Base-by-base conservation (phyloP, 2,329 filamentous ascomycete genomes). In the Colletotrichum trifolii region DNA sequence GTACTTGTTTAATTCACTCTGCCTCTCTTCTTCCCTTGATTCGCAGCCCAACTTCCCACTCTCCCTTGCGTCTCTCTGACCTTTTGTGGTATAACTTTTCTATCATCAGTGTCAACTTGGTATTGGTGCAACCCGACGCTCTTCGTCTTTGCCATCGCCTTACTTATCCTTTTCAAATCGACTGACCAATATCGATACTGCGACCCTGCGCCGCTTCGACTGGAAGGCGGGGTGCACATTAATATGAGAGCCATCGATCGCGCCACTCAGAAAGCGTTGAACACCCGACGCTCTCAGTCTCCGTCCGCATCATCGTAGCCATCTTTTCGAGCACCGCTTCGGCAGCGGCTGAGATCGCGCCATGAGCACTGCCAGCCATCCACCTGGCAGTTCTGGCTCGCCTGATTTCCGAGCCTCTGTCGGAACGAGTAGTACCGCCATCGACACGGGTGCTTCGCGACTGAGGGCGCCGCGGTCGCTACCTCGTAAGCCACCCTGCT, bases 401-500 rank as follows among this genome's bases (percentile, higher is more conserved):
- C 56, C 60, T 40, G 67, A 68, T 40, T 55, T 67, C 25, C 54
- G 67, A 54, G 60, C 56, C 10, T 68, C 67, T 17, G 64, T 65
- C 36, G 64, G 64, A 38, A 68, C 67, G 15, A 67, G 64, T 45
- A 68, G 61, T 58, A 67, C 67, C 42, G 60, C 65, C 10, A 60
- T 69, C 46, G 57, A 68, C 15, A 45, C 55, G 8, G 42, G 54
- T 36, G 60, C 60, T 46, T 53, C 69, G 10, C 69, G 69, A 15
- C 52, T 63, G 12, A 68, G 69, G 36, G 50, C 66, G 11, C 69
- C 69, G n/a, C 58, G 68, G 33, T 70, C 69, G 15, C 66, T 78
- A 33, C 76, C 76, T 48, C 72, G 73, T 78, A 69, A 57, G 73
- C 25, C 33, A 34, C 45, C n/a, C 34, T 10, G 35, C 5, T 12